phyloP scores from a whole-genome alignment of 192 early-diverging fungal species.

The Globomyces pollinis-pini region DNA sequence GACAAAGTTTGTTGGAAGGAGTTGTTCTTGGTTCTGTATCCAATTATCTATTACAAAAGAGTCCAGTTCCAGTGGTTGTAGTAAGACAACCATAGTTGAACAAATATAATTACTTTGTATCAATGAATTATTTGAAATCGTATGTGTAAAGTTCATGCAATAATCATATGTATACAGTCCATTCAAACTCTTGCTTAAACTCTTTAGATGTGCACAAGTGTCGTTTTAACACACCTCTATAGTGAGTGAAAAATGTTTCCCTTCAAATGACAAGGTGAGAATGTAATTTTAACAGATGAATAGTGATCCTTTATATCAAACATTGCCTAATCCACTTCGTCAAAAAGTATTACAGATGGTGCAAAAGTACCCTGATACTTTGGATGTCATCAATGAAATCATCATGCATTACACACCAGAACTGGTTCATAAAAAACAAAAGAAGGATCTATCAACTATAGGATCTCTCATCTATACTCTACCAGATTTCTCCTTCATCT shows the following conservation, averaged over 20 bases:
- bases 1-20: not conserved
- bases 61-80: not conserved
- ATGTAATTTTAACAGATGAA: too few species aligned
- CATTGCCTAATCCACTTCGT: not conserved
- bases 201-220: too few species aligned
- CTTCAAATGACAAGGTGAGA: too few species aligned
- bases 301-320: not conserved
- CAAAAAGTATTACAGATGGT: not conserved
- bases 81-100: not conserved
- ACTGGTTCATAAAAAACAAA: slow-evolving; percentile 1
- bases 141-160: too few species aligned
- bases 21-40: not conserved
- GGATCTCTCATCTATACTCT: not conserved
- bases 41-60: not conserved
- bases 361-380: not conserved
- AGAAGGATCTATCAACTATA: not conserved
- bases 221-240: too few species aligned
- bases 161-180: too few species aligned
- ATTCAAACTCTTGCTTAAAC: too few species aligned
- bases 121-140: too few species aligned
- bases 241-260: too few species aligned
- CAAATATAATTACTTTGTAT: too few species aligned
- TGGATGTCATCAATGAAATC: not conserved
- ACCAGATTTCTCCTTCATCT: not conserved
- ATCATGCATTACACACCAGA: not conserved